These are phyloP conservation scores for Eutrema heterophyllum DNA, from an alignment of 345 rosid species.

Conservation along the genomic window DNA sequence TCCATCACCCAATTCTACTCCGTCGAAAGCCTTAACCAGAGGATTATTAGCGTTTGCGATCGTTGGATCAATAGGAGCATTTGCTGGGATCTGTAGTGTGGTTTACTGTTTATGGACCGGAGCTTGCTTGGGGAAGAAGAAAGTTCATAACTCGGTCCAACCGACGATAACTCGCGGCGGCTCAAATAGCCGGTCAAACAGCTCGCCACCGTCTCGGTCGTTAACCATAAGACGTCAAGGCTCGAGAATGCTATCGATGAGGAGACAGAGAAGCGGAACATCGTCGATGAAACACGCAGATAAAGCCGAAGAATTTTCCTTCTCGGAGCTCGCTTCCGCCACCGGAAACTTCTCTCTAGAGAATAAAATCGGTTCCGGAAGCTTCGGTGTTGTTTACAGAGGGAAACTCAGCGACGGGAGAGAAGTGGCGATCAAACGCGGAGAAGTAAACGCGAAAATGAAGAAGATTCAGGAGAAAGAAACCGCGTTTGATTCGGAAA, in stretches of 20 bases:
- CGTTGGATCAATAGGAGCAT: slow-evolving; percentile 65
- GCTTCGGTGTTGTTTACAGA: slow-evolving; percentile 80
- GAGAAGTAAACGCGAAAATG: slow-evolving; percentile 54
- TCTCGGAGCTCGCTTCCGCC: slow-evolving; percentile 69
- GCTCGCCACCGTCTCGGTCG: slow-evolving; percentile 58
- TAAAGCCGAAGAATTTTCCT: slow-evolving; percentile 66
- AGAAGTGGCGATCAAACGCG: slow-evolving; percentile 89
- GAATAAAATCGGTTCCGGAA: slow-evolving; percentile 86
- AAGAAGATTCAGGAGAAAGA: slow-evolving; percentile 91
- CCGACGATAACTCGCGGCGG: slow-evolving; percentile 76
- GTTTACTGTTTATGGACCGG: slow-evolving; percentile 74
- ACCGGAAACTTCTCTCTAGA: slow-evolving; percentile 65
- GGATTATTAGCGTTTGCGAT: slow-evolving; percentile 70
- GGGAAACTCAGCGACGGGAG: slow-evolving; percentile 70
- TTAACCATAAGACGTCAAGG: slow-evolving; percentile 68
- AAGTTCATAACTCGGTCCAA: slow-evolving; percentile 88
- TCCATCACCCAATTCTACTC: slow-evolving; percentile 3
- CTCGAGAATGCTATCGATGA: slow-evolving; percentile 56
- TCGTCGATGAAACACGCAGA: slow-evolving; percentile 72
- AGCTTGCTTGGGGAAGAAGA: slow-evolving; percentile 72
- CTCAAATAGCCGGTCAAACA: slow-evolving; percentile 48
- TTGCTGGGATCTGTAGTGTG: slow-evolving; percentile 56
- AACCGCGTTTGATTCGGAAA: slow-evolving; percentile 81
- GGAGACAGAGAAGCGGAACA: slow-evolving; percentile 91
- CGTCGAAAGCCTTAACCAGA: slow-evolving; percentile 37